phyloP scores from a whole-genome alignment of 2,329 filamentous ascomycete species.

The Fusarium napiforme region DNA sequence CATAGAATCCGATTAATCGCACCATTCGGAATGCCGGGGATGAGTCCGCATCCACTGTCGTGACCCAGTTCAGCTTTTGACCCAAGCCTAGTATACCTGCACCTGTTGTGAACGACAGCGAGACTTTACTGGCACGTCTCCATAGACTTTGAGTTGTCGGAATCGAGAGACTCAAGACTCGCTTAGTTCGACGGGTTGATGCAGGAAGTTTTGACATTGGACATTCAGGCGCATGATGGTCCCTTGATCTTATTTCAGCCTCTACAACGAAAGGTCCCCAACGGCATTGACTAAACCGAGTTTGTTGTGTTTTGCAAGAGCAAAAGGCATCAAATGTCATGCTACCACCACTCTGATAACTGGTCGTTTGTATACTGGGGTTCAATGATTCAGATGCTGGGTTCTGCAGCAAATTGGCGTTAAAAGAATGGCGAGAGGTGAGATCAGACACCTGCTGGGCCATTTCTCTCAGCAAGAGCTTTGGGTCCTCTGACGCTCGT shows the following conservation, averaged over 20 bases:
- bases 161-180: accelerated
- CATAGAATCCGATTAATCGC: accelerated
- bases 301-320: accelerated
- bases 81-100: accelerated
- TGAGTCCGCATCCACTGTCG: accelerated
- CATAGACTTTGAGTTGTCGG: accelerated
- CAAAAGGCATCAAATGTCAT: accelerated
- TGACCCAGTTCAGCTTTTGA: accelerated
- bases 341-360: not conserved
- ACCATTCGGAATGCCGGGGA: accelerated
- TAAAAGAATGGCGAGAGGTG: accelerated
- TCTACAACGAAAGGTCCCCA: not conserved
- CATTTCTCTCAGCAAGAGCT: accelerated
- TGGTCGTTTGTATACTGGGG: accelerated
- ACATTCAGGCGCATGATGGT: accelerated
- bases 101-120: accelerated
- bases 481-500: accelerated
- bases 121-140: accelerated
- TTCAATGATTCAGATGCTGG: accelerated
- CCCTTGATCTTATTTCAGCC: accelerated
- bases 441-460: accelerated
- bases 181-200: accelerated
- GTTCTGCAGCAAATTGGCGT: accelerated
- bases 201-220: not conserved
- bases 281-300: accelerated